Evolutionary conservation across 192 early-diverging fungal species (phyloP), one percentile per base, ranked within the genome.

Genomic region (Funneliformis geosporum): DNA sequence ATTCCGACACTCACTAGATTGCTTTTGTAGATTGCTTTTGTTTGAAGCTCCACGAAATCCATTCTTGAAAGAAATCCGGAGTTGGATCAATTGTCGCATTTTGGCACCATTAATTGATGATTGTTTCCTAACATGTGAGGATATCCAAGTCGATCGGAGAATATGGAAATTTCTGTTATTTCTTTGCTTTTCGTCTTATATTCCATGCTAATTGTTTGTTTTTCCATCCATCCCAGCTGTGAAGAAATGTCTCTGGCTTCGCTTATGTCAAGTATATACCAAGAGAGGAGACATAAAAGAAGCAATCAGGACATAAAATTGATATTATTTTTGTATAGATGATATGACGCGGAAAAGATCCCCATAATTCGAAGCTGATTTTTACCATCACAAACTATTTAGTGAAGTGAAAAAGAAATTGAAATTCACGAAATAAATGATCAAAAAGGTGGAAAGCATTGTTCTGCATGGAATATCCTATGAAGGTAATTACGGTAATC

Each of bases 11-110:
- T 27, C 21, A 12, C 4, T 38, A 12, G 23, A 42, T 38, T 40
- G 14, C 12, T 43, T 38, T 1, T 25, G 43, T 75, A 75, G 73
- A 8, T 75, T 6, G 60, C 60, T n/a, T 1, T 72, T 72, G 18
- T 72, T 72, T 72, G 42, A 72, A 72, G 70, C 70, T 72, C 43
- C 70, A 72, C 4, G 42, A 47, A 72, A 72, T 72, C 70, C 42
- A 16, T 72, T 21, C 11, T 72, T 0, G 42, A 47, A 25, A 72
- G 47, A 72, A 72, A 72, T 6, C 47, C 70, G 0, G 42, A 72
- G 70, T 46, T 72, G 70, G 70, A 12, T 72, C 1, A 72, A 72
- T 47, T 72, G 70, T 4, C 70, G 47, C 47, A 1, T 75, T 7
- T 75, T 75, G 73, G 10, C 28, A 11, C 6, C 59, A 0, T 60